These are phyloP conservation scores for Zygosaccharomyces siamensis DNA, from an alignment of 805 yeast genomes.

Conservation along the genomic window DNA sequence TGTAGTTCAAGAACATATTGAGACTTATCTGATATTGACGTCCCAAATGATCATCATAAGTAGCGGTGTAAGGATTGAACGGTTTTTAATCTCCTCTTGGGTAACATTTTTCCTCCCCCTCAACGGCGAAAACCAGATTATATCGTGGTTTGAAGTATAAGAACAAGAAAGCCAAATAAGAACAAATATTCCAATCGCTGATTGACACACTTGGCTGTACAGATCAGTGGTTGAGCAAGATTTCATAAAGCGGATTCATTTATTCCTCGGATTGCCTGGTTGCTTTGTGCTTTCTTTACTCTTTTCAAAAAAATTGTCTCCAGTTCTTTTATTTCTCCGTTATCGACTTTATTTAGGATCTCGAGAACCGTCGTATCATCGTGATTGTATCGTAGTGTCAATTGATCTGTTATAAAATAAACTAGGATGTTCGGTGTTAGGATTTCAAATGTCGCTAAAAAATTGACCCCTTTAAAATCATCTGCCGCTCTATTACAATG, in stretches of 20 bases:
- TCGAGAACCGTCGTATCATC: neutral
- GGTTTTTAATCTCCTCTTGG: constrained; percentile 13
- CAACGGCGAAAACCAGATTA: constrained; percentile 6
- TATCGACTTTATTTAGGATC: neutral
- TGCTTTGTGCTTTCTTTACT: too few species aligned
- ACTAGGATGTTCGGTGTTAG: constrained; percentile 12
- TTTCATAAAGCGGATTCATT: neutral
- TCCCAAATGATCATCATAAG: neutral
- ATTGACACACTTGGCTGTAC: too few species aligned
- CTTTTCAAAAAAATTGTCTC: too few species aligned
- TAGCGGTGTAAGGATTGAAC: constrained; percentile 7
- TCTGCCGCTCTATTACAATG: constrained; percentile 4
- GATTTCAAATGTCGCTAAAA: constrained; percentile 14
- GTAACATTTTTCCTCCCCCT: constrained; percentile 9
- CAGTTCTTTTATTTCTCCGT: too few species aligned
- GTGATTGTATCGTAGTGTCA: too few species aligned
- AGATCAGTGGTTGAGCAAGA: too few species aligned
- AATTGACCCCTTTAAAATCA: constrained; percentile 12
- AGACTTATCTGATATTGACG: neutral
- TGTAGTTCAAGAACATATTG: neutral
- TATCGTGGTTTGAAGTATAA: constrained; percentile 5
- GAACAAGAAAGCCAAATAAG: neutral
- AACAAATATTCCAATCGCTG: too few species aligned
- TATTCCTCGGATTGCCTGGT: neutral
- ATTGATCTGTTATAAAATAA: too few species aligned